A percentile compares a stretch with the other conserved stretches of the same genome.
phyloP scores from a whole-genome alignment of 148 eudicot species.

The Fallopia convolvulus region DNA sequence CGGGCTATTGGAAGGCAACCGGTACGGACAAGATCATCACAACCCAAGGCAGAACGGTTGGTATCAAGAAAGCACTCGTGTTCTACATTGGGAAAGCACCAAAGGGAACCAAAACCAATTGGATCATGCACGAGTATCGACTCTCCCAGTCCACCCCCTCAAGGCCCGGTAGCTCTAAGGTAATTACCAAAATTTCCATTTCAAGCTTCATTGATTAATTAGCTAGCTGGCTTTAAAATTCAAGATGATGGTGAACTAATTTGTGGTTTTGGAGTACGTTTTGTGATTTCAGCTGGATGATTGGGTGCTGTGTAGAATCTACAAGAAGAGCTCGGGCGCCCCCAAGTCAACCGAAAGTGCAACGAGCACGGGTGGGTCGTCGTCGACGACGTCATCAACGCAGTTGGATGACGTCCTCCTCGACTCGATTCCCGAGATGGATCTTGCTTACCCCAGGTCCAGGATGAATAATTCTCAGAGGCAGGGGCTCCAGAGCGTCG shows the following conservation, averaged over 20 bases:
- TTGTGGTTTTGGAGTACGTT: background rate
- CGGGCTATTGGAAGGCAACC: slow-evolving; percentile 87
- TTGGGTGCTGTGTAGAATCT: slow-evolving; percentile 75
- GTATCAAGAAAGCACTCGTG: slow-evolving; percentile 75
- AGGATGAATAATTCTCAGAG: slow-evolving; percentile 38
- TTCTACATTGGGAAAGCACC: slow-evolving; percentile 79
- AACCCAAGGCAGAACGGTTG: slow-evolving; percentile 46
- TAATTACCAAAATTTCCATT: slow-evolving; percentile 5
- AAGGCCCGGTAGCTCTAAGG: slow-evolving; percentile 45
- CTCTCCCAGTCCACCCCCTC: slow-evolving; percentile 38
- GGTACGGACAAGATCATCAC: slow-evolving; percentile 70
- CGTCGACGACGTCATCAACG: slow-evolving; percentile 34
- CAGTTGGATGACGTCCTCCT: slow-evolving; percentile 52
- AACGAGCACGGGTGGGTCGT: background rate
- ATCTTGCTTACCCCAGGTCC: slow-evolving; percentile 17
- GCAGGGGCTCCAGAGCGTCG: slow-evolving; percentile 29
- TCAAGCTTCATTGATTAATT: background rate
- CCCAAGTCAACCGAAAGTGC: slow-evolving; percentile 21
- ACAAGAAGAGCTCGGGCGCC: slow-evolving; percentile 56
- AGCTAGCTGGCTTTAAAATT: background rate
- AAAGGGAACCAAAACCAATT: slow-evolving; percentile 71
- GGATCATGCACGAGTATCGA: slow-evolving; percentile 95
- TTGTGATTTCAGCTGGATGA: slow-evolving; percentile 44
- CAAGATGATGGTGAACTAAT: background rate
- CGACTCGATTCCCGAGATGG: slow-evolving; percentile 49